These are phyloP conservation scores for Trichosanthes cucumerina DNA, from an alignment of 306 rosid species.

Conservation along the genomic window DNA sequence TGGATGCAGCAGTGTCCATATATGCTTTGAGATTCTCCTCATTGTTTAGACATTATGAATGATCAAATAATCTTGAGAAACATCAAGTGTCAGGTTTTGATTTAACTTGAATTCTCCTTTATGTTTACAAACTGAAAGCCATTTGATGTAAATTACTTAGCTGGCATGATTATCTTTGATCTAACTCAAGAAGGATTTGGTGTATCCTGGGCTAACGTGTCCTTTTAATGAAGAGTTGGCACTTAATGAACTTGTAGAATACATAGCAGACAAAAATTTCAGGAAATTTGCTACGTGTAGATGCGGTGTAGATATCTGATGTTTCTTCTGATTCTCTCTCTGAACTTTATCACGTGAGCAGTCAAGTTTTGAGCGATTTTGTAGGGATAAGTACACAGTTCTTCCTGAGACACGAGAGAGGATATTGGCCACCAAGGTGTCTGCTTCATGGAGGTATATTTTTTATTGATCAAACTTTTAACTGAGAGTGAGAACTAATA, in stretches of 20 bases:
- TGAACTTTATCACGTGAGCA: constrained; percentile 25
- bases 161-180: background rate
- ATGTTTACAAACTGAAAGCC: background rate
- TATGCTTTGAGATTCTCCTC: background rate
- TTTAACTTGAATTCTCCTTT: background rate
- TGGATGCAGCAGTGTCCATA: background rate
- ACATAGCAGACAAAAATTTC: background rate
- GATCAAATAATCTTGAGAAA: background rate
- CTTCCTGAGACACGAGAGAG: constrained; percentile 93
- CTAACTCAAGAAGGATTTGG: background rate
- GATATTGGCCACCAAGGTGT: constrained; percentile 79
- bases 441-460: constrained; percentile 71
- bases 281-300: background rate
- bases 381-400: constrained; percentile 69
- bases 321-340: constrained; percentile 16
- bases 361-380: constrained; percentile 92
- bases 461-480: background rate
- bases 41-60: background rate
- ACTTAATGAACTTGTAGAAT: background rate
- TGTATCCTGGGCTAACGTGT: background rate
- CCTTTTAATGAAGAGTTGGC: background rate
- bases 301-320: background rate
- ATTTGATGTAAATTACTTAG: background rate
- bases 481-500: too few relatives aligned
- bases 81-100: background rate